A percentile compares a stretch with the other conserved stretches of the same genome.
Conservation (phyloP, 192 early-diverging fungal species). For the Linnemannia schmuckeri region DNA sequence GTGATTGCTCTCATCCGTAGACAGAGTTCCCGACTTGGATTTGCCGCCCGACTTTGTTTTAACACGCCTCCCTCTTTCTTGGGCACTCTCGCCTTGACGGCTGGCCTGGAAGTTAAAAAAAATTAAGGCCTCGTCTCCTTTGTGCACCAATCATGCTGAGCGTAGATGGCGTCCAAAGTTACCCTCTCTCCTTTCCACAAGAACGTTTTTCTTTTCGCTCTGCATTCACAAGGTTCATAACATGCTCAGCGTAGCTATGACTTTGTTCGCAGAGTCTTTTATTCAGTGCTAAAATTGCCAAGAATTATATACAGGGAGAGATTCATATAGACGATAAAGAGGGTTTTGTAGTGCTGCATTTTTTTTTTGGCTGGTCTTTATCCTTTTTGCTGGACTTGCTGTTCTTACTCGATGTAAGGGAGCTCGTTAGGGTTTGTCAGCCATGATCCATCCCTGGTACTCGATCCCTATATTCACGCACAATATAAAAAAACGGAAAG, state of each 20-base stretch:
- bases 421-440: background rate
- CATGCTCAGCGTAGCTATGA: too few species aligned
- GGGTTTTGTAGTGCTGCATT: too few species aligned
- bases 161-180: too few species aligned
- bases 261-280: too few species aligned
- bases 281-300: too few species aligned
- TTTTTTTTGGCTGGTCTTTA: too few species aligned
- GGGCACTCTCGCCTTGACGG: background rate
- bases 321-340: too few species aligned
- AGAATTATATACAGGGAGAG: too few species aligned
- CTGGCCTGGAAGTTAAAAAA: background rate
- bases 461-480: constrained; percentile 4
- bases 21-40: background rate
- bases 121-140: background rate
- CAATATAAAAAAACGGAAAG: background rate
- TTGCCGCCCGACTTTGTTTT: background rate
- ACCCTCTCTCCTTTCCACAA: too few species aligned
- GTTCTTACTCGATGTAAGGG: constrained; percentile 26
- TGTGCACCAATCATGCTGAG: background rate
- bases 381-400: background rate
- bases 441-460: background rate
- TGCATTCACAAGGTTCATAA: too few species aligned
- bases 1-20: background rate
- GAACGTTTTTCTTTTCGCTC: too few species aligned
- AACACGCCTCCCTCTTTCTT: background rate